phyloP scores from a whole-genome alignment of 495 filamentous ascomycete species.

The Penicillium lividum region DNA sequence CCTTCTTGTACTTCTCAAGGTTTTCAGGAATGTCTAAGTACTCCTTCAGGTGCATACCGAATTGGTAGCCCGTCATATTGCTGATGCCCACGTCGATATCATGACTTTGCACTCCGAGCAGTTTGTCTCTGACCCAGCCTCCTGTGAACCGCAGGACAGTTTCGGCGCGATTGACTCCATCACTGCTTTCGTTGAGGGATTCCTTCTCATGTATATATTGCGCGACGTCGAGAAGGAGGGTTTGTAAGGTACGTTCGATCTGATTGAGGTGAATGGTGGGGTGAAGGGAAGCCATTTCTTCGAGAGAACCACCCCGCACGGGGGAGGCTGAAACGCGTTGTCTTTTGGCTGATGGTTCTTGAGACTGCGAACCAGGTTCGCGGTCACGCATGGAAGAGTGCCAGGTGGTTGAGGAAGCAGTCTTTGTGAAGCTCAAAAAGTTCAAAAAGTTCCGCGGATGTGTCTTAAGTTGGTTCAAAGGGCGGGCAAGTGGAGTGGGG shows the following conservation, averaged over 20 bases:
- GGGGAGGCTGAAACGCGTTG: constrained; percentile 33
- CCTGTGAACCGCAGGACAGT: constrained; percentile 79
- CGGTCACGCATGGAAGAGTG: constrained; percentile 34
- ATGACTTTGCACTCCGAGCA: constrained; percentile 75
- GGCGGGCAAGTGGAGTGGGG: constrained; percentile 20
- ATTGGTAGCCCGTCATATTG: constrained; percentile 87
- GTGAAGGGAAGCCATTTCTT: constrained; percentile 28
- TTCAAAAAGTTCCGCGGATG: constrained; percentile 16
- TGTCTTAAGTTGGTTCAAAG: constrained; percentile 13
- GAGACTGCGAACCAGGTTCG: constrained; percentile 21
- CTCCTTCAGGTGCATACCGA: constrained; percentile 64
- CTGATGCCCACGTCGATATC: constrained; percentile 97
- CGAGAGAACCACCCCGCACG: constrained; percentile 11
- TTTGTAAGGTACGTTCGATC: constrained; percentile 66
- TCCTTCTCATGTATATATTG: constrained; percentile 62
- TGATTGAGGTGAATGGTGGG: constrained; percentile 60
- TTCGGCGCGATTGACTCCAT: constrained; percentile 17
- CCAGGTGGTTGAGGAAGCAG: constrained; percentile 9
- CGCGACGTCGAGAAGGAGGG: constrained; percentile 74
- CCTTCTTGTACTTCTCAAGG: constrained; percentile 54
- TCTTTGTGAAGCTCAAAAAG: constrained; percentile 15
- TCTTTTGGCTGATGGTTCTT: constrained; percentile 34
- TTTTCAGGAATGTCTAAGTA: constrained; percentile 56
- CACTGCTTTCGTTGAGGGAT: constrained; percentile 36
- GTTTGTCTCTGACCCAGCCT: constrained; percentile 98